Conservation (phyloP, 495 filamentous ascomycete genomes). For the Podospora sp. region DNA sequence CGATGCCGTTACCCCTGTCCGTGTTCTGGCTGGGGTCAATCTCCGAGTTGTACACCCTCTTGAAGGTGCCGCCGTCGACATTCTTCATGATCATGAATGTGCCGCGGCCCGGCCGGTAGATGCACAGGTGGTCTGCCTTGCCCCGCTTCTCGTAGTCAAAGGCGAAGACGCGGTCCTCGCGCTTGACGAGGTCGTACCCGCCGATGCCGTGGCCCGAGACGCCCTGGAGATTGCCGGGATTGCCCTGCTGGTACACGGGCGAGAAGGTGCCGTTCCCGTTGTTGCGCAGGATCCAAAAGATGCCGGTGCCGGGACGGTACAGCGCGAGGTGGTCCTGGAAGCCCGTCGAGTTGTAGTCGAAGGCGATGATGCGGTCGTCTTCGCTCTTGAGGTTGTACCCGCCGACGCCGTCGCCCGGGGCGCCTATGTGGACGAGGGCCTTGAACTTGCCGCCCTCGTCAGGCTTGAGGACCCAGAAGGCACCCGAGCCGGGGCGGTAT, state of each 20-base stretch:
- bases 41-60: not conserved
- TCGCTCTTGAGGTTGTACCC: not conserved
- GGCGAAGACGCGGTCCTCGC: not conserved
- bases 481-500: not conserved
- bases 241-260: not conserved
- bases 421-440: not conserved
- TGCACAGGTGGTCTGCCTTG: not conserved
- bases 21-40: too few species aligned
- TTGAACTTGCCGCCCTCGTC: not conserved
- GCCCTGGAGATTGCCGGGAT: too few species aligned
- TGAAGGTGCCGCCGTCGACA: not conserved
- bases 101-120: not conserved
- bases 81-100: not conserved
- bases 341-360: not conserved
- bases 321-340: not conserved
- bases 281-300: not conserved
- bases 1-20: not conserved
- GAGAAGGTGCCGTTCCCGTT: not conserved
- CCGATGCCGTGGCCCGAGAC: not conserved
- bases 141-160: not conserved
- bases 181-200: not conserved
- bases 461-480: not conserved
- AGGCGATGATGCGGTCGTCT: conserved; percentile 1
- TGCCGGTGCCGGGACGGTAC: not conserved
- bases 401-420: not conserved